Base-by-base conservation (phyloP, 2,329 filamentous ascomycete species). In the Chaetomium olivaceum region DNA sequence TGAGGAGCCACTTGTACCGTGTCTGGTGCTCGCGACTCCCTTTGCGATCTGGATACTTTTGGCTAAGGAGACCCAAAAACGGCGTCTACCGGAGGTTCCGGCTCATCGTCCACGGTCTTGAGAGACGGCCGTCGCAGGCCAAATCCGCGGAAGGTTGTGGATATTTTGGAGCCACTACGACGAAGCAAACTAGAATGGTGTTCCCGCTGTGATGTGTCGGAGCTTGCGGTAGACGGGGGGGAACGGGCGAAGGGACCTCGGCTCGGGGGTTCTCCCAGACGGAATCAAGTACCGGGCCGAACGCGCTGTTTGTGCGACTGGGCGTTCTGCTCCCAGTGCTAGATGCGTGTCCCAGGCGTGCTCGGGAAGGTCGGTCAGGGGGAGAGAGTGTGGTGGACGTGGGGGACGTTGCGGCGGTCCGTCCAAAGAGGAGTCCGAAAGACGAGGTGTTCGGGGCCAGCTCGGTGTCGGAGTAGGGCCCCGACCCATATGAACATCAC, bases 1-100 rank as follows among this genome's bases (percentile, higher is more conserved):
- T 19, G 77, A 76, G 4, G 76, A 75, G 1, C 71, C 73, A 55
- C 73, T 74, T 21, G 74, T 73, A 52, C 72, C 73, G 70, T 81
- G 79, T 61, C 77, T 76, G 0, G 78, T 78, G 65, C 77, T 76
- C 7, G 78, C 78, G 1, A 76, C 71, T 4, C 78, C 76, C 51
- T 76, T 75, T 27, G 79, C 79, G 9, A 80, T 70, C 39, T 74
- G 71, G 71, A 81, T 79, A 65, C 61, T 63, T 29, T 54, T 29
- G 14, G 52, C 11, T 19, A 66, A 19, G 2, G 61, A 48, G 3
- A 63, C 55, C 65, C 62, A 8, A 64, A 66, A 19, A 55, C 62
- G 51, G 58, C 51, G 48, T 25, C 57, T 1, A 58, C 51, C 0
- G 51, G 55, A 8, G 16, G 27, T 25, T 58, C 59, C 2, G 33